Evolutionary conservation across 306 rosid species (phyloP), one percentile per base, ranked within the genome.

Genomic region (Cicer chorassanicum): DNA sequence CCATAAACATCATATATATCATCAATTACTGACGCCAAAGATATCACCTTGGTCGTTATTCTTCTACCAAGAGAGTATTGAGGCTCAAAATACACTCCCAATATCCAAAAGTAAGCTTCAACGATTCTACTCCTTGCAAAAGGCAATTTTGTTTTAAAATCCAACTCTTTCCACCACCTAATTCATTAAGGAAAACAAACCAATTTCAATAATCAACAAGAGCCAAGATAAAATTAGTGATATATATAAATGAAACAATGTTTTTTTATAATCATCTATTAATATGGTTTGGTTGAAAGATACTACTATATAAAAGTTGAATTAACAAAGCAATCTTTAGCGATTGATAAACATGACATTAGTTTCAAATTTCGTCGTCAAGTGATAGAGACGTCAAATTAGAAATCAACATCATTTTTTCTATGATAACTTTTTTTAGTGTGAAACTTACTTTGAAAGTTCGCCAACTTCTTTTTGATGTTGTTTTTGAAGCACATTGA

Each of bases 141-240:
- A 0, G 90, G 68, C 0, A 81, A n/a, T 10, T 50, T 80, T 34
- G 42, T 34, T 24, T 34, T 45, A n/a, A 68, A 45, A 42, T 83
- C 78, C 21, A 87, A 72, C 13, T 78, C 80, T 9, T 82, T 83
- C 91, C 88, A 87, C 92, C 92, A 86, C 74, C 89, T 81, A 42
- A 19, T 9, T 1, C 7, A 74, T 50, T 64, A 39, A n/a, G 46
- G 8, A 7, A 21, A 48, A 29, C 44, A 38, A 68, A 11, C 19
- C 18, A 48, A 48, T 10, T 56, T 56, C 8, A 11, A 7, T 56
- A 9, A 56, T 9, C 40, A 56, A 21, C 34, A 2, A 29, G 34
- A 29, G 34, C 34, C 34, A 29, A 29, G 0, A 29, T 0, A 29
- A 29, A 29, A 29, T 29, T 2, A 29, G 34, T 29, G 4, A 29